Evolutionary conservation across 1,284 basidiomycete genomes (phyloP), one percentile per base, ranked within the genome.

Genomic region (Boletus sp.): DNA sequence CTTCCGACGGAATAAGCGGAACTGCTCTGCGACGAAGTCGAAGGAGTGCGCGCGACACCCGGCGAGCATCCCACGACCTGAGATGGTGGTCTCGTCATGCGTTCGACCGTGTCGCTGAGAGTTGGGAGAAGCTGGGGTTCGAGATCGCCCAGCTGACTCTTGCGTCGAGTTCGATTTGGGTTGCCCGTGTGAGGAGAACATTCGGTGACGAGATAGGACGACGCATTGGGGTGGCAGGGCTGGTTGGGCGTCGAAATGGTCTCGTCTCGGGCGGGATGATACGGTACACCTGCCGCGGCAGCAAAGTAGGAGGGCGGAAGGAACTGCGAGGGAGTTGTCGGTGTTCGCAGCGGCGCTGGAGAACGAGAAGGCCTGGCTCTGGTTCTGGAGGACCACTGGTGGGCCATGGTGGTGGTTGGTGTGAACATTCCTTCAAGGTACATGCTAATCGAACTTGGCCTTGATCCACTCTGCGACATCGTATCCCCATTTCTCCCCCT

Each of bases 251-350:
- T 43, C 12, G 38, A 33, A 12, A 8, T 13, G 1, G 36, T 5
- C 23, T 57, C 48, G 57, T 49, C 51, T 36, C 53, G 45, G 41
- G 33, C 47, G 29, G 38, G 48, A 36, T 56, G 53, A 50, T 66
- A 66, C 1, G 59, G 36, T 8, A 76, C 49, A 2, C 78, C 78
- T 4, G 75, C 81, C 2, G 81, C 82, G 2, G 78, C 78, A 17
- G 82, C 82, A 62, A 82, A 84, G 54, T 82, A 74, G 25, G 82
- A 78, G 0, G 82, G 82, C 8, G 82, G 82, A 14, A 77, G 64
- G 55, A 80, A 84, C 47, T 53, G 59, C 3, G 66, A 49, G 16
- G 65, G 57, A 2, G 59, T 52, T 22, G 62, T 53, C 20, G 64
- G 59, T 16, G 65, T 50, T 40, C 57, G 36, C 54, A 51, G 25